A percentile compares a stretch with the other conserved stretches of the same genome.
phyloP scores from a whole-genome alignment of 1,139 yeast species.

The Waltiozyma solani region DNA sequence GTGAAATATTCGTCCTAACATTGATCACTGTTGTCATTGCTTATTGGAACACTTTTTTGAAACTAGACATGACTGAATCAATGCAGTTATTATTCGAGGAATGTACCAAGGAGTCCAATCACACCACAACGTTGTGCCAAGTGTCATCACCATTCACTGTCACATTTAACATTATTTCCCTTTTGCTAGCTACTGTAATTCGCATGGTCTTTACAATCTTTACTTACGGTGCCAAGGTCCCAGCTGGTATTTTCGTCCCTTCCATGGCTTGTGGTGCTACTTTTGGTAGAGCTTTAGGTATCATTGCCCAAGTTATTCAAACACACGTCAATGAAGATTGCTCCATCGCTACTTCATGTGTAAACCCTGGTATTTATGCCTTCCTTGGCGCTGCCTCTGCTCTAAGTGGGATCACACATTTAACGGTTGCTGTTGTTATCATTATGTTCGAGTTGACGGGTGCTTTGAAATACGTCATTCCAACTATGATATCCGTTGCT shows the following conservation, averaged over 20 bases:
- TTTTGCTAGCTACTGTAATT: constrained; percentile 62
- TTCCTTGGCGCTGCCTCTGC: constrained; percentile 98
- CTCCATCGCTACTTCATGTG: constrained; percentile 45
- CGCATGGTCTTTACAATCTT: constrained; percentile 66
- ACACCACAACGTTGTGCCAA: not conserved
- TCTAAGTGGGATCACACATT: constrained; percentile 83
- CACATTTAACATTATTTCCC: constrained; percentile 24
- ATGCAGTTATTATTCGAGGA: constrained; percentile 88
- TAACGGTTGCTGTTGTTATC: constrained; percentile 88
- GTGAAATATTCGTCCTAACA: constrained; percentile 65
- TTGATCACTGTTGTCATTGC: constrained; percentile 66
- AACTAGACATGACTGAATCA: constrained; percentile 88
- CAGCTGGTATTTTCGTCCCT: constrained; percentile 61
- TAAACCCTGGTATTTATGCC: constrained; percentile 91
- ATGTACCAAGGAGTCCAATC: constrained; percentile 38
- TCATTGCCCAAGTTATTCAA: constrained; percentile 50
- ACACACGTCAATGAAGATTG: constrained; percentile 30
- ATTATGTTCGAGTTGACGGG: constrained; percentile 96
- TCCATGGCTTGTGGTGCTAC: constrained; percentile 62
- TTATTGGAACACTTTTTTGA: constrained; percentile 73
- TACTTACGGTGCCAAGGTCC: constrained; percentile 66
- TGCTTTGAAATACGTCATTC: constrained; percentile 79
- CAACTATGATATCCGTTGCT: constrained; percentile 94
- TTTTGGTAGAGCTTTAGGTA: constrained; percentile 69
- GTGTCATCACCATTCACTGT: not conserved